Percentiles rank a stretch among this genome's conserved stretches.
These are phyloP conservation scores for Entophlyctis luteolus DNA, from an alignment of 192 early-diverging fungal species.

Conservation along the genomic window DNA sequence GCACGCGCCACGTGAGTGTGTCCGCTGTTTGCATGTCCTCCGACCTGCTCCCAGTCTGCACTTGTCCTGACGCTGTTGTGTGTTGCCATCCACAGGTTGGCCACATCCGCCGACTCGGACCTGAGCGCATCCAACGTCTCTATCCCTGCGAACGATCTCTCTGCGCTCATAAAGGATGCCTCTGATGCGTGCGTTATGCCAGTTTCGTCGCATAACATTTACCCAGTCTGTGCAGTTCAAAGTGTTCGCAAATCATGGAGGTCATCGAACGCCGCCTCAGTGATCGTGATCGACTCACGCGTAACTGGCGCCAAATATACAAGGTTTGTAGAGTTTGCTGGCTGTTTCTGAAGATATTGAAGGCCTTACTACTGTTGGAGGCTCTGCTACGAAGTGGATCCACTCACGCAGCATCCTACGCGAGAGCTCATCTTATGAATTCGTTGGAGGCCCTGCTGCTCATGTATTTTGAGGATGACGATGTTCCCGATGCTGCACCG, in stretches of 20 bases:
- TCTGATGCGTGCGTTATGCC: conserved; percentile 5
- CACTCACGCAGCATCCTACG: background rate
- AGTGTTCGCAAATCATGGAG: conserved; percentile 13
- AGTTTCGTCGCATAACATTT: background rate
- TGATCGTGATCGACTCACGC: background rate
- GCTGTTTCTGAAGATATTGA: background rate
- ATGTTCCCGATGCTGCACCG: conserved; percentile 9
- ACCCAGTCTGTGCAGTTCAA: background rate
- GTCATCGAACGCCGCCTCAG: conserved; percentile 1
- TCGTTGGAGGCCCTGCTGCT: background rate
- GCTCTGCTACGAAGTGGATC: background rate
- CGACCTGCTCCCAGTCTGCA: too few relatives aligned
- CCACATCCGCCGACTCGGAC: too few relatives aligned
- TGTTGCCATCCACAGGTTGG: too few relatives aligned
- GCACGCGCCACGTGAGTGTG: too few relatives aligned
- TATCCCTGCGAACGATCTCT: background rate
- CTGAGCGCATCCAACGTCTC: too few relatives aligned
- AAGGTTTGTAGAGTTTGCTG: background rate
- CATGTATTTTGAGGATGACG: conserved; percentile 22
- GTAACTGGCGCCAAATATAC: conserved; percentile 8
- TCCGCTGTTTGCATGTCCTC: too few relatives aligned
- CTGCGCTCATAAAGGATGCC: conserved; percentile 6
- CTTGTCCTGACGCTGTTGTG: too few relatives aligned
- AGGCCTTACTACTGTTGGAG: conserved; percentile 12
- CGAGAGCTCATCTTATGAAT: background rate